Conservation (phyloP, 805 yeast species). For the Metschnikowia shivogae region DNA sequence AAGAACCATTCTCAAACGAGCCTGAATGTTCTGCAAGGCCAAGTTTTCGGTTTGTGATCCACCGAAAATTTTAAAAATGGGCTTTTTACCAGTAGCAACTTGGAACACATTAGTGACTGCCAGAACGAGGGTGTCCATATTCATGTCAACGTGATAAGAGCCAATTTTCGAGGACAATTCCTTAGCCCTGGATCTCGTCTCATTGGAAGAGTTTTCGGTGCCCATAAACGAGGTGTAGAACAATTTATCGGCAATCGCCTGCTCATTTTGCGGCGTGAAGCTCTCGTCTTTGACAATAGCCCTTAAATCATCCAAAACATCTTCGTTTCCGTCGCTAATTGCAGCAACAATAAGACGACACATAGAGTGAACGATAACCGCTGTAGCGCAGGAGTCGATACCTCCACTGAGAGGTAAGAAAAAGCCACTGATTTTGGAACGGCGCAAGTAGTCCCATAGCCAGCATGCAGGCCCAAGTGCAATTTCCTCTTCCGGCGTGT, state of each 20-base stretch:
- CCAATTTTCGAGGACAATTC: conserved; percentile 74
- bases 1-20: conserved; percentile 90
- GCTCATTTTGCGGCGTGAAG: conserved; percentile 71
- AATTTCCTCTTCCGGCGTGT: conserved; percentile 90
- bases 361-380: conserved; percentile 92
- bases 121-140: conserved; percentile 80
- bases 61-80: conserved; percentile 87
- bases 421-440: conserved; percentile 87
- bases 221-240: conserved; percentile 97
- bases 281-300: conserved; percentile 53
- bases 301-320: conserved; percentile 75
- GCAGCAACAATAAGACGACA: conserved; percentile 77
- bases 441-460: conserved; percentile 96
- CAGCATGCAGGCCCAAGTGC: conserved; percentile 99
- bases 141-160: conserved; percentile 84
- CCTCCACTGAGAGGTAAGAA: conserved; percentile 96
- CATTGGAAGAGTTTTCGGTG: conserved; percentile 83
- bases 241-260: conserved; percentile 67
- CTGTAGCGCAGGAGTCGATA: conserved; percentile 96
- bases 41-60: conserved; percentile 88
- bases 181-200: conserved; percentile 80
- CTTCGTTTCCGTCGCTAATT: conserved; percentile 61
- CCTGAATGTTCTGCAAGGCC: conserved; percentile 95
- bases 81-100: conserved; percentile 85
- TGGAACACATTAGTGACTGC: conserved; percentile 76